Evolutionary conservation across 225 moss, liverwort and hornwort species (phyloP), one percentile per base, ranked within the genome.

Genomic region (Pseudoscleropodium purum): DNA sequence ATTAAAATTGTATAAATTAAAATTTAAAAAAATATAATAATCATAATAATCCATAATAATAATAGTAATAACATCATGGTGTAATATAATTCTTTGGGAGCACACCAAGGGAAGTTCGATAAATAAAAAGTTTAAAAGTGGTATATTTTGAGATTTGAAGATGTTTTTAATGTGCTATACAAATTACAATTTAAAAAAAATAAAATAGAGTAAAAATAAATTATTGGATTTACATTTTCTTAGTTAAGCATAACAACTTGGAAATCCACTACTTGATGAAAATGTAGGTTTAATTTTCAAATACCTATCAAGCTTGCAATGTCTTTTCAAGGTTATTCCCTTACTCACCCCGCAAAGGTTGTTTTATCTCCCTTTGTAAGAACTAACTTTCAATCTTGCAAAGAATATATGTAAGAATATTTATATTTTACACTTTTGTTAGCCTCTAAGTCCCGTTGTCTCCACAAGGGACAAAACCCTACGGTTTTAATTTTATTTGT

Each of bases 141-240:
- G 9, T 1, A 29, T 73, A 45, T 17, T 73, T 27, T 45, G 16
- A 45, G 6, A 5, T 27, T 16, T 43, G 2, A 73, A 73, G 43
- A 43, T 43, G 43, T 52, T 52, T 5, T 52, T 52, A 52, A 52
- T 52, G 16, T 17, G 5, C 5, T 16, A 16, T 17, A 41, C 41
- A 26, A 26, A 26, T 9, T 4, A 25, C 0, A 25, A 14, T 65
- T 4, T 8, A 24, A 23, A 70, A n/a, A 4, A 70, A n/a, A 2
- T 13, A 0, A 7, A n/a, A 69, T 12, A 4, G 2, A 14, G 3
- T 39, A 14, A n/a, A 70, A 39, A 13, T 2, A 69, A 7, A n/a
- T n/a, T 23, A 68, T n/a, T 68, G 21, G 21, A 68, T 37, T 68
- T 24, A 13, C 13, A 69, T 24, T 24, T 66, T 69, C 26, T 39